Evolutionary conservation across 1,139 yeast genomes (phyloP), one percentile per base, ranked within the genome.

Genomic region (Geotrichum cucujoidarum): DNA sequence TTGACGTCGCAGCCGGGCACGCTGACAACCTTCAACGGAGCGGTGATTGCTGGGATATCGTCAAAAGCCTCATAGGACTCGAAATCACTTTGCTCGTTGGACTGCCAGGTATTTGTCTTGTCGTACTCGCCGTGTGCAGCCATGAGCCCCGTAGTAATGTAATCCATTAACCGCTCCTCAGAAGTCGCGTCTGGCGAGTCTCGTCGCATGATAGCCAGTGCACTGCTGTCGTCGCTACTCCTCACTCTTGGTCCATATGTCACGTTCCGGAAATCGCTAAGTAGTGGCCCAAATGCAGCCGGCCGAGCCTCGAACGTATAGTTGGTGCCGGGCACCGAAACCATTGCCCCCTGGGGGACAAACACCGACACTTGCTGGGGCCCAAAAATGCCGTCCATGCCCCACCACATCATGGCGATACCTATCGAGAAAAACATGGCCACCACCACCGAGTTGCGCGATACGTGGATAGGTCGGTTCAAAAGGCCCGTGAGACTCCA

Each of bases 231-330:
- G n/a, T n/a, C n/a, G n/a, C n/a, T n/a, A n/a, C n/a, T n/a, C n/a
- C n/a, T n/a, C 25, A 21, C 11, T n/a, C 8, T 6, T 6, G 27
- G 10, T 24, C 43, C 25, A 20, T n/a, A 20, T 13, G 43, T n/a
- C 27, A 29, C 27, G 25, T 13, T 32, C 32, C 29, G n/a, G 6
- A 37, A 32, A 11, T n/a, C 40, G 13, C 62, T 60, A 31, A 64
- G 50, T 34, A 56, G 38, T 10, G 68, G 67, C 3, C 69, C 69
- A 54, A 65, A 65, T 24, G 67, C 67, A 3, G 69, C 69, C 2
- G 68, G 67, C 17, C 69, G 51, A 8, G 67, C 69, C 1, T 64
- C 57, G 10, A 60, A 45, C 11, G 63, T 56, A 36, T 58, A 50
- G 50, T 61, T 61, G 16, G 55, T 49, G 24, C 51, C 59, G 4